Base-by-base conservation (phyloP, 176 grass and related monocot genomes). In the Stipa capillata region DNA sequence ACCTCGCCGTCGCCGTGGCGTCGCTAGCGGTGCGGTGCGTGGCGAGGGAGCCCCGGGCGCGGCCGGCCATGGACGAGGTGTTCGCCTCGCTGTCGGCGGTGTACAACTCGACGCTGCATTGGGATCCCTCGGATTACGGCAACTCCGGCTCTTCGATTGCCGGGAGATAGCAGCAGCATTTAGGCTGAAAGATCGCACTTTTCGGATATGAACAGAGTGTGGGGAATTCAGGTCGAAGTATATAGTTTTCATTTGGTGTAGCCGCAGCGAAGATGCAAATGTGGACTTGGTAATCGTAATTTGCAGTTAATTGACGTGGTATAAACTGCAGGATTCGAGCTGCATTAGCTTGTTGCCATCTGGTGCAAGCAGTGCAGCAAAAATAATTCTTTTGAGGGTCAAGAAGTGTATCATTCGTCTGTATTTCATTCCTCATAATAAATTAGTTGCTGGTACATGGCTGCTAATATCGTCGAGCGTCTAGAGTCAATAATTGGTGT, bases 1-100 rank as follows among this genome's bases (percentile, higher is more conserved):
- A 97, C 64, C 65, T 97, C 16, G 93, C 90, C 31, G 81, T 84
- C 44, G 83, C 72, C 21, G 75, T 97, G 85, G 83, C 77, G 2
- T 73, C 91, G 25, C 83, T 97, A 66, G 93, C 93, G 45, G 73
- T 79, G 83, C 82, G 79, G 32, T 97, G 90, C n/a, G 83, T 93
- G 44, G 85, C 85, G 9, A 37, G 65, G 49, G 93, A 91, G 25
- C 88, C 90, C 21, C 66, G 72, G 27, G 42, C 41, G 25, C 82
- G 90, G 6, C 88, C 85, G 13, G 28, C 65, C 55, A 91, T 91
- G 85, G 47, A 50, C 17, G 85, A 93, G 76, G 85, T 89, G 5
- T 67, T 91, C 11, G 33, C 89, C 15, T 86, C 88, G 35, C 81
- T 97, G 48, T 86, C 90, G 7, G 83, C 83, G 1, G 85, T 91